Percentiles rank a stretch among this genome's conserved stretches.
Evolutionary conservation across 306 rosid genomes (phyloP).

Genomic region (barrel medic (Medicago truncatula)): DNA sequence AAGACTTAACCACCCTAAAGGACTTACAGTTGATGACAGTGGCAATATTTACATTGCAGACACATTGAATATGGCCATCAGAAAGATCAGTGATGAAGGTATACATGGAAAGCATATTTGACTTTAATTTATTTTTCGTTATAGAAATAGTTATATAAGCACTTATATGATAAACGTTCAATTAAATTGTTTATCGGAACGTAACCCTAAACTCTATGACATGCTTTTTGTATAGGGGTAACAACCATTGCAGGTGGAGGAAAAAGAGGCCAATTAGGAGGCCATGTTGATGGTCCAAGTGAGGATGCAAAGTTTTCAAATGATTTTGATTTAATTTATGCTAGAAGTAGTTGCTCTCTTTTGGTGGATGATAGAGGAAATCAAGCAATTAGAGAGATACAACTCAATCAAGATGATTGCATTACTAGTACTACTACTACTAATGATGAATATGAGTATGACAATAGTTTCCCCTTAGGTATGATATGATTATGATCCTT

Average conservation of each 20-base stretch:
- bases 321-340: constrained; percentile 84
- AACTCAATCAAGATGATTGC: constrained; percentile 85
- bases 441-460: constrained; percentile 52
- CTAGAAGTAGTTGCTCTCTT: constrained; percentile 84
- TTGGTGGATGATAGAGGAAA: constrained; percentile 94
- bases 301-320: constrained; percentile 95
- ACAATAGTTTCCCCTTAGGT: constrained; percentile 76
- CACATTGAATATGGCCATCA: constrained; percentile 93
- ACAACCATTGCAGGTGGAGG: constrained; percentile 99
- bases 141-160: neutral
- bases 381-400: constrained; percentile 92
- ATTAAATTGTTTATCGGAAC: neutral
- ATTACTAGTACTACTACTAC: constrained; percentile 43
- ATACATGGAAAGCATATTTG: constrained; percentile 2
- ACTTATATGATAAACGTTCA: neutral
- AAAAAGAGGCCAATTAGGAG: constrained; percentile 76
- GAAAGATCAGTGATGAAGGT: constrained; percentile 93
- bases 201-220: neutral
- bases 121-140: neutral
- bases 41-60: constrained; percentile 96
- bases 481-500: constrained; percentile 32
- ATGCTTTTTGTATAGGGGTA: constrained; percentile 63
- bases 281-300: constrained; percentile 97
- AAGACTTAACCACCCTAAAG: constrained; percentile 94
- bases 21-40: constrained; percentile 76